Base-by-base conservation (phyloP, 2,329 filamentous ascomycete species). In the Talaromyces sp. region DNA sequence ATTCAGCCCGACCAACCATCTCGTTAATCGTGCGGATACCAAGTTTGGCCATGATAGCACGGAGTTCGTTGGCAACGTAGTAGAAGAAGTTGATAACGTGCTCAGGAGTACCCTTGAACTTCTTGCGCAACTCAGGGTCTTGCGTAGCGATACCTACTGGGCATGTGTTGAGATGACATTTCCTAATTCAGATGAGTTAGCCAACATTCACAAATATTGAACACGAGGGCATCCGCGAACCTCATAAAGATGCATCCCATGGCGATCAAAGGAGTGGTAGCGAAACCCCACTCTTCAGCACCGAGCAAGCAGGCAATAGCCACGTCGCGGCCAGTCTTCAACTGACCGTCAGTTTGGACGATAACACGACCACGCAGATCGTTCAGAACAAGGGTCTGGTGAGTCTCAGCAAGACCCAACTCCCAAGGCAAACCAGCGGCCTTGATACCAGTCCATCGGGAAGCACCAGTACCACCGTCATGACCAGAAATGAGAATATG, bases 21-120 rank as follows among this genome's bases (percentile, higher is more conserved):
- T 98, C 94, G 76, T 97, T 98, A 77, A 98, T 90, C 67, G 91
- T 96, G 69, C 94, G 89, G 87, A 96, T 92, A 70, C 94, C 94
- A 72, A 97, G 88, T 80, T 91, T 92, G 60, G 94, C 93, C 94
- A 98, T 97, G 80, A 98, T 96, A 41, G 93, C 92, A 75, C 94
- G 90, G 66, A 98, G 87, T 82, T 98, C 94, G 75, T 98, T 98
- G 71, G 94, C 91, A 61, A 98, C 86, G 74, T 97, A 98, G 83
- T 97, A 98, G 82, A 97, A 97, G 84, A 97, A 97, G 85, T 97
- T 98, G 80, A 98, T 97, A 65, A 97, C 93, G 72, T 97, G 92
- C 81, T 98, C 94, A 11, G 94, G 93, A 0, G 92, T 93, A 68
- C 94, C 94, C 70, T 89, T 84, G 79, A 98, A 97, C 81, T 97